Percentiles rank a stretch among this genome's conserved stretches.
These are phyloP conservation scores for Coemansia sp. DNA, from an alignment of 192 early-diverging fungal genomes.

Conservation along the genomic window DNA sequence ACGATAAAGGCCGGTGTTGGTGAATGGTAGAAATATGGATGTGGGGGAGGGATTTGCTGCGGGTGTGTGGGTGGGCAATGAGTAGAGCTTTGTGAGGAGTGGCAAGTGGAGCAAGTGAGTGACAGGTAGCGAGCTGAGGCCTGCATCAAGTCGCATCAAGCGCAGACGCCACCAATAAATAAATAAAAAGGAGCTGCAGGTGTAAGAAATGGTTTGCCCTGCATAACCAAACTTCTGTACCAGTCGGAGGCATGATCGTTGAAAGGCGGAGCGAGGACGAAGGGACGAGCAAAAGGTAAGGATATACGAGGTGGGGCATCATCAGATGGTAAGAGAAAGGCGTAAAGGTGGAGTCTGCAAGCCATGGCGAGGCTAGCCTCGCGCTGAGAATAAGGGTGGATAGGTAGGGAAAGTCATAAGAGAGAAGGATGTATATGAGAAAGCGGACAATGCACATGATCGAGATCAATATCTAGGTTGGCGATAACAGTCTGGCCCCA, in stretches of 20 bases:
- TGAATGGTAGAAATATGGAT: background rate
- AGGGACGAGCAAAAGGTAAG: background rate
- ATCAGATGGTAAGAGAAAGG: background rate
- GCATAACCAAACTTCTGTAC: slow-evolving; percentile 1
- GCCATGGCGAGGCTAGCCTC: background rate
- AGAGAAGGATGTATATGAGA: slow-evolving; percentile 14
- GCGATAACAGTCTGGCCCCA: background rate
- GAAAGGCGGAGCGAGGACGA: background rate
- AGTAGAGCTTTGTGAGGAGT: background rate
- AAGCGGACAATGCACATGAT: slow-evolving; percentile 11
- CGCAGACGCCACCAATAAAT: background rate
- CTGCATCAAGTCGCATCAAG: background rate
- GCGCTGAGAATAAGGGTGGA: background rate
- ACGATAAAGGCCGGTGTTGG: background rate
- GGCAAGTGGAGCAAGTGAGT: background rate
- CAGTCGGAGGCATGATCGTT: background rate
- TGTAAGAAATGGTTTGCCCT: background rate
- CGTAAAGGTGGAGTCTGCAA: background rate
- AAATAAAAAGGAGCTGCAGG: slow-evolving; percentile 6
- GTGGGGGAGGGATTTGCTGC: background rate
- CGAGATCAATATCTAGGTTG: slow-evolving; percentile 10
- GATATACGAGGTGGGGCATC: background rate
- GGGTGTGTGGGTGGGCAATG: background rate
- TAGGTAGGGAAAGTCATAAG: too few species aligned
- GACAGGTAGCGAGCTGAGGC: background rate